A percentile compares a stretch with the other conserved stretches of the same genome.
Conservation (phyloP, 495 filamentous ascomycete species). For the Neurospora cerealis region DNA sequence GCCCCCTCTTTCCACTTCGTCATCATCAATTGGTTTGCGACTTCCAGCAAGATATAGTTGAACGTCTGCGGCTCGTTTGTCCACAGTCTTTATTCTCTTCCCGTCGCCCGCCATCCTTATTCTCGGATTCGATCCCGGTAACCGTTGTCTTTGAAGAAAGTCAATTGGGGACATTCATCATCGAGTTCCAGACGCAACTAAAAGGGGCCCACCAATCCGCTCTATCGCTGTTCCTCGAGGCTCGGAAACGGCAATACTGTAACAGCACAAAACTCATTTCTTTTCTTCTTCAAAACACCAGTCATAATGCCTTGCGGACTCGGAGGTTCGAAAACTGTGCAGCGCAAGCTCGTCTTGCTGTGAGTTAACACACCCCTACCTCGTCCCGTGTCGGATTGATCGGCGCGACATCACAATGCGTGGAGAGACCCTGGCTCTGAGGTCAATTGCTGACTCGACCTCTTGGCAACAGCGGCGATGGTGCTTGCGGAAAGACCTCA, state of each 20-base stretch:
- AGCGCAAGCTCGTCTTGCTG: slow-evolving; percentile 96
- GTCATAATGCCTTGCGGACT: slow-evolving; percentile 49
- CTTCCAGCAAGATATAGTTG: neutral
- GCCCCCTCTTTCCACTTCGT: slow-evolving; percentile 3
- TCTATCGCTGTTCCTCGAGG: neutral
- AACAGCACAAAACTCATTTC: neutral
- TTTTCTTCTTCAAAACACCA: neutral
- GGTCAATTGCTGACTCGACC: slow-evolving; percentile 21
- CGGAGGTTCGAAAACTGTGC: slow-evolving; percentile 64
- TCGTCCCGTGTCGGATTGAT: neutral
- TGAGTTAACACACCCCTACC: slow-evolving; percentile 36
- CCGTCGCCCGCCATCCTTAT: neutral
- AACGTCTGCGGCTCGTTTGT: slow-evolving; percentile 1
- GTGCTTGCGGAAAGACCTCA: slow-evolving; percentile 96
- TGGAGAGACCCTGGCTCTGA: neutral
- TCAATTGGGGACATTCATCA: neutral
- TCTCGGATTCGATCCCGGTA: neutral
- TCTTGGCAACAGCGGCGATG: slow-evolving; percentile 62
- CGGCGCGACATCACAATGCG: neutral
- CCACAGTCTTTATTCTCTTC: neutral
- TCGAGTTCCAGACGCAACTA: neutral
- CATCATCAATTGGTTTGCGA: neutral
- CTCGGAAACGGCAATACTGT: neutral
- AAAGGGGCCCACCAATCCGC: neutral
- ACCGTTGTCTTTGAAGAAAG: neutral